Percentiles rank a stretch among this genome's conserved stretches.
Evolutionary conservation across 2,329 filamentous ascomycete genomes (phyloP).

Genomic region (Lecanoromycetidae sp.): DNA sequence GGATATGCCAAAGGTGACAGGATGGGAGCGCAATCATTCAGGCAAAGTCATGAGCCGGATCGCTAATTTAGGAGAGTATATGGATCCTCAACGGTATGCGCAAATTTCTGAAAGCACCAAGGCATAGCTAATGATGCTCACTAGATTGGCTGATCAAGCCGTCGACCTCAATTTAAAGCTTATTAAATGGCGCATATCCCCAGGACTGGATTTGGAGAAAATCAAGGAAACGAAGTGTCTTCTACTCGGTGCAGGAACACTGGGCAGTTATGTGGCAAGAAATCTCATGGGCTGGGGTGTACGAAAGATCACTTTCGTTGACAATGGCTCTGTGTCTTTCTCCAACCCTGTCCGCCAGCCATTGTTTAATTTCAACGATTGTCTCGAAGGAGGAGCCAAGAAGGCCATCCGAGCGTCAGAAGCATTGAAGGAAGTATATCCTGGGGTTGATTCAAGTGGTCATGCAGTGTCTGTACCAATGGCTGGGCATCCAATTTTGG

Average conservation of each 20-base stretch:
- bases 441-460: conserved; percentile 71
- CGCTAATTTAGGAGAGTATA: conserved; percentile 78
- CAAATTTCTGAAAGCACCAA: neutral
- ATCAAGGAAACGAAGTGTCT: conserved; percentile 87
- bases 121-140: neutral
- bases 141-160: conserved; percentile 67
- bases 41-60: conserved; percentile 67
- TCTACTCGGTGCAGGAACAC: conserved; percentile 78
- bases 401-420: conserved; percentile 76
- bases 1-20: conserved; percentile 74
- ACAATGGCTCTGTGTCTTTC: conserved; percentile 85
- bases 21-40: conserved; percentile 77
- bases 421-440: conserved; percentile 74
- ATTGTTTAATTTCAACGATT: conserved; percentile 82
- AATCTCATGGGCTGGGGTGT: conserved; percentile 94
- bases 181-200: conserved; percentile 97
- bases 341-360: conserved; percentile 95
- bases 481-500: conserved; percentile 78
- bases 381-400: conserved; percentile 66
- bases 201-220: conserved; percentile 70
- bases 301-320: conserved; percentile 86
- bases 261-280: conserved; percentile 86
- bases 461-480: conserved; percentile 82
- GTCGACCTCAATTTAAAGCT: conserved; percentile 94
- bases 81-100: conserved; percentile 62